phyloP scores from a whole-genome alignment of 768 basidiomycete species.

The Myochromella boudieri region DNA sequence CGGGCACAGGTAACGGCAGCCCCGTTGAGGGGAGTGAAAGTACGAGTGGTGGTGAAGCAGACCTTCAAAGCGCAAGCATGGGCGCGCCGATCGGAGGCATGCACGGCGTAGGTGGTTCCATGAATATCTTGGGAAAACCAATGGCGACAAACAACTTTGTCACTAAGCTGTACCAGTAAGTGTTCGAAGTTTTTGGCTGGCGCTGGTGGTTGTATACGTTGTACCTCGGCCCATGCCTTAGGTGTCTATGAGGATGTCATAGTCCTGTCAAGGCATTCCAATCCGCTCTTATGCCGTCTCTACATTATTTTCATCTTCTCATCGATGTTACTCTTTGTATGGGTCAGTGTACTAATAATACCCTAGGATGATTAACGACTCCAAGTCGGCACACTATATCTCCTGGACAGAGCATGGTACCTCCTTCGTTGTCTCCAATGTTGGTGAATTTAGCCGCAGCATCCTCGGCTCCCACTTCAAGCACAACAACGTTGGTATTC shows the following conservation, averaged over 20 bases:
- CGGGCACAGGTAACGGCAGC: conserved; percentile 23
- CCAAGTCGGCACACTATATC: conserved; percentile 78
- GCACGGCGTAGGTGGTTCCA: conserved; percentile 38
- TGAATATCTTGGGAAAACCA: conserved; percentile 65
- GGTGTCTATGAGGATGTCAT: too few relatives aligned
- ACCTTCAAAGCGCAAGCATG: conserved; percentile 1
- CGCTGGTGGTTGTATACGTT: too few relatives aligned
- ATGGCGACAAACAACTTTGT: conserved; percentile 82
- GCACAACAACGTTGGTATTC: conserved; percentile 73
- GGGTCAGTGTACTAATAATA: too few relatives aligned
- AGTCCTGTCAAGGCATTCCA: background rate
- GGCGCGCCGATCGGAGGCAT: conserved; percentile 27
- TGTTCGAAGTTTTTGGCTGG: conserved; percentile 18
- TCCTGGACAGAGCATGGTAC: conserved; percentile 82
- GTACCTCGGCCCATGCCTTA: background rate
- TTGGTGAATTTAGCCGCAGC: conserved; percentile 82
- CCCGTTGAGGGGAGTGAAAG: conserved; percentile 51
- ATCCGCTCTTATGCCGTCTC: background rate
- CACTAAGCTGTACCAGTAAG: conserved; percentile 84
- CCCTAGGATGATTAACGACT: conserved; percentile 80
- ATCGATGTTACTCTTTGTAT: too few relatives aligned
- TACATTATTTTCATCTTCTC: background rate
- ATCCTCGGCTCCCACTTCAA: conserved; percentile 88
- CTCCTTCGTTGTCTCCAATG: conserved; percentile 84
- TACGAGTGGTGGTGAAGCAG: conserved; percentile 27